Conservation (phyloP, 306 rosid species). For the Cucurbita maxima region DNA sequence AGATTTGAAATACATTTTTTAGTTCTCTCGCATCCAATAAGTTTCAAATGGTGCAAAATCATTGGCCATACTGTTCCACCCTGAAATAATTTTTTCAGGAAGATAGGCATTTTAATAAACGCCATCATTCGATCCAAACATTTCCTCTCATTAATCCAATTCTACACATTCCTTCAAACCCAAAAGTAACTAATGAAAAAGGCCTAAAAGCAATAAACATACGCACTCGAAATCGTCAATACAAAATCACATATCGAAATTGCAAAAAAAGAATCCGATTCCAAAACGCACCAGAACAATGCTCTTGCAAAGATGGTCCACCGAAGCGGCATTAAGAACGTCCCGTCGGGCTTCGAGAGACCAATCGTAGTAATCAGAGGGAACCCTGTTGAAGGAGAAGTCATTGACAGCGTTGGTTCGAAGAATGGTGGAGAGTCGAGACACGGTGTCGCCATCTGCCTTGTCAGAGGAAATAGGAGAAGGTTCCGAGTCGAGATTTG, state of each 20-base stretch:
- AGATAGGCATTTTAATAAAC: not conserved
- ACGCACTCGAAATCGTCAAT: not conserved
- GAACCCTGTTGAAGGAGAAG: slow-evolving; percentile 61
- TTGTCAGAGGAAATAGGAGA: not conserved
- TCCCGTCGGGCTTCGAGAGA: slow-evolving; percentile 66
- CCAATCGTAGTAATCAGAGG: slow-evolving; percentile 68
- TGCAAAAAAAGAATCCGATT: not conserved
- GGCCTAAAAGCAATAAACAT: not conserved
- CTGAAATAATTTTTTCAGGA: too few relatives aligned
- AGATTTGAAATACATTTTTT: too few relatives aligned
- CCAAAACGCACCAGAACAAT: slow-evolving; percentile 45
- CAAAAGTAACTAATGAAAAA: not conserved
- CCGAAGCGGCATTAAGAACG: slow-evolving; percentile 48
- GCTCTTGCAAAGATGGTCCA: slow-evolving; percentile 89
- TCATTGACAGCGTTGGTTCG: slow-evolving; percentile 32
- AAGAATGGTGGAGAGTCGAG: slow-evolving; percentile 61
- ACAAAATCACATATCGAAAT: not conserved
- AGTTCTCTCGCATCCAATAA: too few relatives aligned
- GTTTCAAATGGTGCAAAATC: too few relatives aligned
- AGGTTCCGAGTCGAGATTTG: slow-evolving; percentile 3
- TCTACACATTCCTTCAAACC: not conserved
- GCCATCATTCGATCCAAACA: not conserved
- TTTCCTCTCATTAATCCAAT: not conserved
- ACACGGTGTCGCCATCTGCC: slow-evolving; percentile 22
- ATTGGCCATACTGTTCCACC: too few relatives aligned